phyloP scores from a whole-genome alignment of 192 early-diverging fungal species.

The Fimicolochytrium jonesii region DNA sequence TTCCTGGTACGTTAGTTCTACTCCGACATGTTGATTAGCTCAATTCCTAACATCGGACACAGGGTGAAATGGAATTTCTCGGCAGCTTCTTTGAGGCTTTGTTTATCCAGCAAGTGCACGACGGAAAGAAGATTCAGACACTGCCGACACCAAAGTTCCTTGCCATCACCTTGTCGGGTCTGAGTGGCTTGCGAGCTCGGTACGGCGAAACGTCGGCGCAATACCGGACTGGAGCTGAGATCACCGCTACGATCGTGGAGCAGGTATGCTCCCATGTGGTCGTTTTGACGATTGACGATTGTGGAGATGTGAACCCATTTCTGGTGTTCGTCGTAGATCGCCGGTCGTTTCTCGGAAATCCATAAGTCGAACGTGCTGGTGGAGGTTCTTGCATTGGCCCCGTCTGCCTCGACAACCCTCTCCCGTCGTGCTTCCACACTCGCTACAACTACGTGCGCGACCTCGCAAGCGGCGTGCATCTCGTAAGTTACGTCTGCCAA shows the following conservation, averaged over 20 bases:
- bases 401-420: neutral
- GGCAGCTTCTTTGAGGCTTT: constrained; percentile 18
- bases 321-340: too few relatives aligned
- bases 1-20: neutral
- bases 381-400: neutral
- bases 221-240: neutral
- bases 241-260: neutral
- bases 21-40: neutral
- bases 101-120: neutral
- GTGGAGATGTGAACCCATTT: too few relatives aligned
- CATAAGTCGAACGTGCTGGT: neutral
- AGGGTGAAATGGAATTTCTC: constrained; percentile 21
- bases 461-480: too few relatives aligned
- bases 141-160: neutral
- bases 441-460: neutral
- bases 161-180: neutral
- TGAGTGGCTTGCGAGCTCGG: neutral
- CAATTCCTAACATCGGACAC: neutral
- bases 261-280: too few relatives aligned
- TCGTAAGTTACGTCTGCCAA: too few relatives aligned
- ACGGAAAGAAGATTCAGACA: neutral
- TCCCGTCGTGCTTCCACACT: neutral
- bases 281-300: too few relatives aligned
- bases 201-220: constrained; percentile 4
- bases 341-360: neutral